Evolutionary conservation across 139 green algal genomes (phyloP).

Genomic region (Haematococcus sp.): DNA sequence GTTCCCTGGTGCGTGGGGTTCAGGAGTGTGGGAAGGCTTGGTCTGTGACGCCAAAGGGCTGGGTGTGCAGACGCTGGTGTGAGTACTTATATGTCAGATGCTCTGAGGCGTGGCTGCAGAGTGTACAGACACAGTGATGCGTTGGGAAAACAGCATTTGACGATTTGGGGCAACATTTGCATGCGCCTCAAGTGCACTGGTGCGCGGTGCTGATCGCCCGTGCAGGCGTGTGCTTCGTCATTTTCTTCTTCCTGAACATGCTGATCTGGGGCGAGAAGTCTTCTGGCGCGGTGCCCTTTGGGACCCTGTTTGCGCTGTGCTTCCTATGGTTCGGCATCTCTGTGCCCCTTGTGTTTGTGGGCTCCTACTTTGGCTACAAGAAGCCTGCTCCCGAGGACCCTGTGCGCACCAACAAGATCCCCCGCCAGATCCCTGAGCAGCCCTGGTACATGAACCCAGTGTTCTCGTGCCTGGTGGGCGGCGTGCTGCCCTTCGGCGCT

Average conservation of each 20-base stretch:
- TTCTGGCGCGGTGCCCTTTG: conserved; percentile 91
- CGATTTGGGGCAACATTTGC: too few species aligned
- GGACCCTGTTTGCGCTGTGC: conserved; percentile 92
- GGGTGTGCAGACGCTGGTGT: background rate
- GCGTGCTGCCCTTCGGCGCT: conserved; percentile 97
- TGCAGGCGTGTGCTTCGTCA: conserved; percentile 72
- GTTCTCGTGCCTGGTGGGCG: conserved; percentile 90
- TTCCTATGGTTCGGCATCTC: conserved; percentile 99
- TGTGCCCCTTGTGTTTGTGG: conserved; percentile 93
- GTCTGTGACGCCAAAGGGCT: background rate
- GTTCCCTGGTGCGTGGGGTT: conserved; percentile 80
- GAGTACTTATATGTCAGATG: background rate
- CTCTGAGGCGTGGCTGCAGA: too few species aligned
- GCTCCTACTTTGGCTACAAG: conserved; percentile 96
- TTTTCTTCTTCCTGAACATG: conserved; percentile 95
- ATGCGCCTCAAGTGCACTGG: too few species aligned
- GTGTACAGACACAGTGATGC: too few species aligned
- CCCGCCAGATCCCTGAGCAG: conserved; percentile 95
- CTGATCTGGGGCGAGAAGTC: conserved; percentile 93
- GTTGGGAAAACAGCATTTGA: too few species aligned
- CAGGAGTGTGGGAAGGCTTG: background rate
- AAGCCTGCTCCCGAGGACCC: conserved; percentile 68
- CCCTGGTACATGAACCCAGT: conserved; percentile 95
- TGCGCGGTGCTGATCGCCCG: background rate
- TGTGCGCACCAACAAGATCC: conserved; percentile 99